These are phyloP conservation scores for Amanita pseudoporphyria DNA, from an alignment of 768 basidiomycete species.

Conservation along the genomic window DNA sequence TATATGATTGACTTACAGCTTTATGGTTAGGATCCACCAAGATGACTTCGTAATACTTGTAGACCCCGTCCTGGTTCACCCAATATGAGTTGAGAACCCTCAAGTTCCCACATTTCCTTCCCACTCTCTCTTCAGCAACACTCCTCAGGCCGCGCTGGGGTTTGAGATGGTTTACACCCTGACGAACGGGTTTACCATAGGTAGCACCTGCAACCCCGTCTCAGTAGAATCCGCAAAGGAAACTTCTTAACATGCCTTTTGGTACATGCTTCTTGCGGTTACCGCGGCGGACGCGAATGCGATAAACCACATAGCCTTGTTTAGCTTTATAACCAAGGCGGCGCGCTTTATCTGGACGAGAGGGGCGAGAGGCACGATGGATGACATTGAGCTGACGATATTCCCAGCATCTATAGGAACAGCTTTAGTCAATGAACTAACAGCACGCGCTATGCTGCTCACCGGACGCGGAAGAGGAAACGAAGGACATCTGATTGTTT, in stretches of 20 bases:
- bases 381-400: constrained; percentile 98
- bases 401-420: constrained; percentile 77
- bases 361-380: constrained; percentile 96
- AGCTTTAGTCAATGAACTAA: neutral
- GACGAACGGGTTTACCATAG: constrained; percentile 97
- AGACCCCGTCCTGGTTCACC: constrained; percentile 98
- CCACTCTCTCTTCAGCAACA: constrained; percentile 97
- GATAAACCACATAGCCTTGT: constrained; percentile 98
- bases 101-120: constrained; percentile 90
- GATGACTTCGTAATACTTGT: constrained; percentile 99
- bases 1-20: constrained; percentile 46
- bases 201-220: constrained; percentile 71
- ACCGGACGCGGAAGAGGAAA: constrained; percentile 96
- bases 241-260: constrained; percentile 56
- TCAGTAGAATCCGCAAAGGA: neutral
- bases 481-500: constrained; percentile 96
- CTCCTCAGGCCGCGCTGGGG: constrained; percentile 89
- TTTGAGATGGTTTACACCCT: constrained; percentile 99
- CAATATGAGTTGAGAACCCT: constrained; percentile 98
- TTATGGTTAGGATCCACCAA: constrained; percentile 94
- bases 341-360: constrained; percentile 98
- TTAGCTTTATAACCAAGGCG: constrained; percentile 99
- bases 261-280: constrained; percentile 99
- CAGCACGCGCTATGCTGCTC: constrained; percentile 18
- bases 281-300: constrained; percentile 92